Evolutionary conservation across 805 yeast genomes (phyloP), one percentile per base, ranked within the genome.

Genomic region (Teunomyces funiuensis): DNA sequence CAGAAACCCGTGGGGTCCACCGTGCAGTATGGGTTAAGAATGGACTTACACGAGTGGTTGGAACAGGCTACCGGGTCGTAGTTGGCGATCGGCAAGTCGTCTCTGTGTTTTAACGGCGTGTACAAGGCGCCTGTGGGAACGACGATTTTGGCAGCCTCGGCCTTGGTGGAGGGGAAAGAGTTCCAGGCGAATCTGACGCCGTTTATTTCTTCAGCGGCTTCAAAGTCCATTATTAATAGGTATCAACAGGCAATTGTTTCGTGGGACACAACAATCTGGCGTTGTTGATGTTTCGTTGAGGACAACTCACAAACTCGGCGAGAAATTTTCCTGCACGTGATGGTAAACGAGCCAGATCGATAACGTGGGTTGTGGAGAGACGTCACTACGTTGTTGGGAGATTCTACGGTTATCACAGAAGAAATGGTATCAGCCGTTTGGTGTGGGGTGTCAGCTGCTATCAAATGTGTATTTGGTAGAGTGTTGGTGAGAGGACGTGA

Each of bases 91-190:
- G 88, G 83, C 47, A 88, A 71, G 49, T 83, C 89, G 45, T 83
- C 85, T 51, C 86, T 79, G 43, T 79, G 80, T 55, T 88, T 81
- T 53, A 93, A 76, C 6, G 99, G 99, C n/a, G 97, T 90, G 72
- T 89, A 93, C 47, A 93, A 69, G 42, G 96, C 84, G 30, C 97
- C 96, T 27, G 93, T 83, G 9, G 99, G 99, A 23, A 93, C 90
- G 14, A 91, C 95, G 57, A 89, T 85, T 52, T 93, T 85, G 54
- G 83, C 83, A 14, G 96, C 93, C 63, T 93, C 98, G 30, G 81
- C 79, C 52, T 89, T 81, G 28, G 96, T 83, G 30, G 86, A 81
- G 20, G 99, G 99, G 55, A 91, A 83, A 30, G 87, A 84, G 69
- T 73, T 69, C 83, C 85, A 65, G 10, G 74, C 64, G 37, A 65